Evolutionary conservation across 2,329 filamentous ascomycete genomes (phyloP), one percentile per base, ranked within the genome.

Genomic region (Pseudohalonectria lignicola): DNA sequence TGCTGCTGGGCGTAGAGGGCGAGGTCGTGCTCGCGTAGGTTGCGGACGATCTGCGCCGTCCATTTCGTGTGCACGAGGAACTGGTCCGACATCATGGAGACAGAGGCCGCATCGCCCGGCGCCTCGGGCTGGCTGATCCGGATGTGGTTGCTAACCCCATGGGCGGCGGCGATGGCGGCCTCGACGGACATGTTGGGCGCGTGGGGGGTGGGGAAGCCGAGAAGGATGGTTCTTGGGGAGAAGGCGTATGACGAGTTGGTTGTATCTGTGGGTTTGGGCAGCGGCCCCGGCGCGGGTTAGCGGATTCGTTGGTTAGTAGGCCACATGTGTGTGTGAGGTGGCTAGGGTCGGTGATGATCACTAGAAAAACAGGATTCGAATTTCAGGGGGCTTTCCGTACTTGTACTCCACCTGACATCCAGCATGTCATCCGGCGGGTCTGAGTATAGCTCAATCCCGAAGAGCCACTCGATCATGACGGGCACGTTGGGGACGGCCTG

Each of bases 391-490:
- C n/a, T n/a, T n/a, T n/a, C n/a, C n/a, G n/a, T n/a, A 38, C 36
- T 38, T 15, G 26, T 38, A 16, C 36, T 38, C 36, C 36, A 38
- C 29, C 20, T 38, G 19, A 38, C 36, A n/a, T n/a, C n/a, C n/a
- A n/a, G n/a, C n/a, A n/a, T n/a, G n/a, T n/a, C n/a, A n/a, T n/a
- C n/a, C n/a, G n/a, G n/a, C 8, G 13, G 20, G 29, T 18, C 36
- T 3, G 19, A 21, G 4, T 31, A 18, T 1, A 32, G 28, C 28
- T 18, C 30, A 17, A 25, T 15, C 13, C 28, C 23, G 15, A 38
- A 38, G 29, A 31, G 30, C 36, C 36, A 38, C 36, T 38, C 36
- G 20, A 38, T 32, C n/a, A 25, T 13, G 36, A 38, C 36, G 8
- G 36, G 36, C 20, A 38, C 30, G 28, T 20, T 29, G 19, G 36